Conservation (phyloP, 2,329 filamentous ascomycete genomes). For the Talaromyces funiculosus region DNA sequence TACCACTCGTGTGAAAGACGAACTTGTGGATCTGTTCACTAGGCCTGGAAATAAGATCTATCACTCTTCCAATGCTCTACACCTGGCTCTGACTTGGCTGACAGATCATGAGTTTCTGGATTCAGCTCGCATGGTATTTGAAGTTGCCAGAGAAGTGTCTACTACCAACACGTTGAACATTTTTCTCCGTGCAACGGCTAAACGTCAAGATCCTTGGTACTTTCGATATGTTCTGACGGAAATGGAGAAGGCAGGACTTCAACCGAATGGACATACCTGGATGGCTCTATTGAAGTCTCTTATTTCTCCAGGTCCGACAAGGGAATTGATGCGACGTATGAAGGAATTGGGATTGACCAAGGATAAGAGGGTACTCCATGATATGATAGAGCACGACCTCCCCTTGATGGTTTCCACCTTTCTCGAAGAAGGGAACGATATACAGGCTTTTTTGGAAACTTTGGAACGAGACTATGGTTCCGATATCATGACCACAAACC, state of each 20-base stretch:
- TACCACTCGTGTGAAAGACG: neutral
- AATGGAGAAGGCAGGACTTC: conserved; percentile 35
- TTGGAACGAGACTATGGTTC: conserved; percentile 33
- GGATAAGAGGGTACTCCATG: conserved; percentile 20
- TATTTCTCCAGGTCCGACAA: conserved; percentile 24
- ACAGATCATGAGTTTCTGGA: conserved; percentile 27
- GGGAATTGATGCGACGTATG: conserved; percentile 27
- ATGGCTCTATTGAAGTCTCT: conserved; percentile 32
- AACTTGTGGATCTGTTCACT: conserved; percentile 24
- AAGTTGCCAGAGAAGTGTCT: conserved; percentile 30
- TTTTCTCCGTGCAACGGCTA: conserved; percentile 35
- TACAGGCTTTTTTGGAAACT: conserved; percentile 32
- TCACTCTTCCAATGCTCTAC: conserved; percentile 39
- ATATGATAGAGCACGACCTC: conserved; percentile 27
- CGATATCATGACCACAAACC: conserved; percentile 32
- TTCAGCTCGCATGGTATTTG: conserved; percentile 30
- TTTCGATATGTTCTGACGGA: conserved; percentile 35
- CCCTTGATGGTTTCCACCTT: conserved; percentile 28
- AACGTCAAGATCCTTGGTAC: conserved; percentile 31
- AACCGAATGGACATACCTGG: conserved; percentile 41
- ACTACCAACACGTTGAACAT: conserved; percentile 42
- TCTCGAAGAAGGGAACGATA: conserved; percentile 28
- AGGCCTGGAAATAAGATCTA: conserved; percentile 24
- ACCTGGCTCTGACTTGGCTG: conserved; percentile 36
- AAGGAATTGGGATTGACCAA: conserved; percentile 27